Conservation (phyloP, 495 filamentous ascomycete species). For the Amorphotheca resinae region DNA sequence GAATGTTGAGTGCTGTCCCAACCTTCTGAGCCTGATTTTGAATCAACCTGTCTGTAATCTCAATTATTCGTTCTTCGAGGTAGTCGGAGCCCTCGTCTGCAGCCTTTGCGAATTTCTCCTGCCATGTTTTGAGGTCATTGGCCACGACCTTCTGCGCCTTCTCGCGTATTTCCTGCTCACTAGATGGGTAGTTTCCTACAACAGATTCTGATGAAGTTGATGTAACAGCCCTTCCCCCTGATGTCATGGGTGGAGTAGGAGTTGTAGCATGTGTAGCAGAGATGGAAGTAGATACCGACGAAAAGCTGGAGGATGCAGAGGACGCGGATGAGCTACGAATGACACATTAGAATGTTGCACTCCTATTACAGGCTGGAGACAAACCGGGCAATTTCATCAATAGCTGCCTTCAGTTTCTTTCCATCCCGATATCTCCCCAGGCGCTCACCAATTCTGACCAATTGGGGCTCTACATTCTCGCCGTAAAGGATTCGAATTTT, state of each 20-base stretch:
- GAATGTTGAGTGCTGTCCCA: conserved; percentile 52
- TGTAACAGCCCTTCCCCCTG: conserved; percentile 10
- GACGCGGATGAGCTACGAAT: conserved; percentile 14
- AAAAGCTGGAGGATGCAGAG: conserved; percentile 11
- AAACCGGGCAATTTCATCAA: conserved; percentile 42
- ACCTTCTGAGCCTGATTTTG: conserved; percentile 49
- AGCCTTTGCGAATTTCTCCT: conserved; percentile 71
- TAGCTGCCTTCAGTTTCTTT: conserved; percentile 43
- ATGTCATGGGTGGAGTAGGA: not conserved
- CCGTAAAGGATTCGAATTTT: conserved; percentile 66
- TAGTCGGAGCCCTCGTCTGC: conserved; percentile 69
- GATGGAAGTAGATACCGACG: conserved; percentile 21
- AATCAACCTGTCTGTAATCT: conserved; percentile 66
- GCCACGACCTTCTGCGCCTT: conserved; percentile 52
- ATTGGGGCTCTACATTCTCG: conserved; percentile 88
- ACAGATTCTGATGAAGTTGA: conserved; percentile 17
- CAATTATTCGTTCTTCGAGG: conserved; percentile 52
- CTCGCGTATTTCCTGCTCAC: conserved; percentile 30
- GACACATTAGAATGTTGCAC: conserved; percentile 2
- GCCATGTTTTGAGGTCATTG: conserved; percentile 69
- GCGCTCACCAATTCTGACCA: conserved; percentile 81
- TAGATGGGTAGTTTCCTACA: conserved; percentile 1
- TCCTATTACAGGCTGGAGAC: conserved; percentile 15
- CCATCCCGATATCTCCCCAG: conserved; percentile 72
- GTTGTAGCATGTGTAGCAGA: conserved; percentile 17